Evolutionary conservation across 2,329 filamentous ascomycete species (phyloP).

Genomic region (Aspergillus proliferans): DNA sequence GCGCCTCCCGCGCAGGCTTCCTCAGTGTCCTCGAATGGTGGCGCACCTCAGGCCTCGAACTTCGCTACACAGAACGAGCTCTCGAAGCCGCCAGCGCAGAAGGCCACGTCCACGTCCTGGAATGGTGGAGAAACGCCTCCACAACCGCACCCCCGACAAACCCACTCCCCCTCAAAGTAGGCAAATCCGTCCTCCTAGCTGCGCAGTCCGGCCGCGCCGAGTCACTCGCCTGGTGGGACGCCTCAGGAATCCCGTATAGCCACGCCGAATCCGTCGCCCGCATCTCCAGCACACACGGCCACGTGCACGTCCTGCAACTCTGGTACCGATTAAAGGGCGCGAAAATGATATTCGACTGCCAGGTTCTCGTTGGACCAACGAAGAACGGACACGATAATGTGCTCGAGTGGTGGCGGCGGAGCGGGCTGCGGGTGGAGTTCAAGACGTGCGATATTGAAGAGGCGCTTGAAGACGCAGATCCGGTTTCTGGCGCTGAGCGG

Average conservation of each 20-base stretch:
- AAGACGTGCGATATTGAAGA: slow-evolving; percentile 95
- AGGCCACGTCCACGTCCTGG: slow-evolving; percentile 76
- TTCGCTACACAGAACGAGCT: slow-evolving; percentile 80
- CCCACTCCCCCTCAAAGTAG: slow-evolving; percentile 63
- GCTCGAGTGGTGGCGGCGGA: slow-evolving; percentile 83
- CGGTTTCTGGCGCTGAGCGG: slow-evolving; percentile 61
- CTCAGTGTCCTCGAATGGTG: slow-evolving; percentile 86
- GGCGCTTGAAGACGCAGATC: slow-evolving; percentile 72
- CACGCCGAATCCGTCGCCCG: slow-evolving; percentile 78
- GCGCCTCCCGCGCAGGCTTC: slow-evolving; percentile 78
- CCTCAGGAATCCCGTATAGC: slow-evolving; percentile 69
- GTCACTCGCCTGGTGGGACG: slow-evolving; percentile 82
- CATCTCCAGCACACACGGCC: slow-evolving; percentile 76
- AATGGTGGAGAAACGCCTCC: slow-evolving; percentile 82
- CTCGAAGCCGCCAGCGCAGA: slow-evolving; percentile 81
- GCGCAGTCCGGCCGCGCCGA: slow-evolving; percentile 74
- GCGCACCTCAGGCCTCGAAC: slow-evolving; percentile 69
- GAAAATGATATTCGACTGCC: slow-evolving; percentile 73
- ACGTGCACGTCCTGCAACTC: slow-evolving; percentile 73
- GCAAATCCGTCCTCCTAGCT: slow-evolving; percentile 75
- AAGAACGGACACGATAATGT: slow-evolving; percentile 79
- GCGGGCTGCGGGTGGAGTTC: slow-evolving; percentile 73
- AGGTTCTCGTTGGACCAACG: slow-evolving; percentile 79
- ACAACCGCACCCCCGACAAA: slow-evolving; percentile 50
- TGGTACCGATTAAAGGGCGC: slow-evolving; percentile 72